Conservation (phyloP, 139 green algal species). For the Coelastrella sp. region DNA sequence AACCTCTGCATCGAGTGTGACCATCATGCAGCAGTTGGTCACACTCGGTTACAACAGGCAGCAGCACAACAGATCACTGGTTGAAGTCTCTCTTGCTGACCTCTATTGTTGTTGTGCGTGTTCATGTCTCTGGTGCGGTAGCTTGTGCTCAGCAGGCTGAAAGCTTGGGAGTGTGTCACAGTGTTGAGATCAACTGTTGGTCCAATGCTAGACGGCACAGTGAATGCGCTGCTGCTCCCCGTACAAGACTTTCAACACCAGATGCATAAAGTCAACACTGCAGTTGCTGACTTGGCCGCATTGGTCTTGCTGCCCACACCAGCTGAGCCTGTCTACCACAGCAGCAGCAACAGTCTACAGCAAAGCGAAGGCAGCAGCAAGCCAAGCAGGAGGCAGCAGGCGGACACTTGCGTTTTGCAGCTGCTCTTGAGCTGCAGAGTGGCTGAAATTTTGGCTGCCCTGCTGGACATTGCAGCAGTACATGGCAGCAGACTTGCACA, state of each 20-base stretch:
- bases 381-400: slow-evolving; percentile 2
- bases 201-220: slow-evolving; percentile 12
- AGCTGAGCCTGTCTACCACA: neutral
- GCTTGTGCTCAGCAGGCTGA: slow-evolving; percentile 25
- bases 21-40: too few species aligned
- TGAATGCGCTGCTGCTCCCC: slow-evolving; percentile 18
- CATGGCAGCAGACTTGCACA: slow-evolving; percentile 16
- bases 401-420: slow-evolving; percentile 37
- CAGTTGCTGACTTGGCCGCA: slow-evolving; percentile 4
- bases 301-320: slow-evolving; percentile 9
- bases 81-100: too few species aligned
- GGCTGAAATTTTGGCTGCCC: neutral
- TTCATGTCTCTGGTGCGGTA: too few species aligned
- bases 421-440: slow-evolving; percentile 36
- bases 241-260: neutral
- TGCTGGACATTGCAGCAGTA: slow-evolving; percentile 10
- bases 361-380: neutral
- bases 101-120: too few species aligned
- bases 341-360: slow-evolving; percentile 16
- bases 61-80: too few species aligned
- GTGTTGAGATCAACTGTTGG: neutral
- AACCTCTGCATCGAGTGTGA: too few species aligned
- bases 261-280: neutral
- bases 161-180: neutral
- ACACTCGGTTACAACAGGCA: too few species aligned